A percentile compares a stretch with the other conserved stretches of the same genome.
phyloP scores from a whole-genome alignment of 306 rosid species.

The Vicia sativa region DNA sequence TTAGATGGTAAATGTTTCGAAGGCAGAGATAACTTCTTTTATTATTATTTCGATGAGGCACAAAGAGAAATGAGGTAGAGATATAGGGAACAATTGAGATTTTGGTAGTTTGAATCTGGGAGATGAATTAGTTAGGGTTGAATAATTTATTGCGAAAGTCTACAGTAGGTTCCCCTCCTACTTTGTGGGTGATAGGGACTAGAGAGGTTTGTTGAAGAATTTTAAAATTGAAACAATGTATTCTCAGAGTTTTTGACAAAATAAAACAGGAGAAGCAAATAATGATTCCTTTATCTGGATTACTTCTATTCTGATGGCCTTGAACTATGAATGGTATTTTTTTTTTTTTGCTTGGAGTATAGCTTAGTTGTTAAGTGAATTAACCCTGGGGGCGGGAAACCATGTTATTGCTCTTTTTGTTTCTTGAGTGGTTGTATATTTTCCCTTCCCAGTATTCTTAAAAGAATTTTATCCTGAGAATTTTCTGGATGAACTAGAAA shows the following conservation, averaged over 20 bases:
- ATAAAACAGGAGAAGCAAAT: neutral
- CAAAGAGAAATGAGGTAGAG: neutral
- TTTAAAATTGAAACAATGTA: neutral
- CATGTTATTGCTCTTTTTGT: neutral
- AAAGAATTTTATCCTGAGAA: slow-evolving; percentile 1
- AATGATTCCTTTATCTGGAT: slow-evolving; percentile 1
- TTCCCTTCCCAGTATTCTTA: neutral
- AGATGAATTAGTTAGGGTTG: slow-evolving; percentile 13
- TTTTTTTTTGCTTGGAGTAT: slow-evolving; percentile 3
- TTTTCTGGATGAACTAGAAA: slow-evolving; percentile 24
- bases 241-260: neutral
- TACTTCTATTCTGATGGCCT: slow-evolving; percentile 8
- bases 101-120: neutral
- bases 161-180: neutral
- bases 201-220: neutral
- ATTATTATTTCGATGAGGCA: neutral
- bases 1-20: neutral
- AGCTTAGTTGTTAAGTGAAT: slow-evolving; percentile 13
- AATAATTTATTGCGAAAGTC: neutral
- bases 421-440: slow-evolving; percentile 3
- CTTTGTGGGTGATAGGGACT: neutral
- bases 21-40: neutral
- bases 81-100: neutral
- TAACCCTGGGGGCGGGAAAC: neutral
- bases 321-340: slow-evolving; percentile 11